Conservation (phyloP, 805 yeast species). For the Clavispora carvajalis region DNA sequence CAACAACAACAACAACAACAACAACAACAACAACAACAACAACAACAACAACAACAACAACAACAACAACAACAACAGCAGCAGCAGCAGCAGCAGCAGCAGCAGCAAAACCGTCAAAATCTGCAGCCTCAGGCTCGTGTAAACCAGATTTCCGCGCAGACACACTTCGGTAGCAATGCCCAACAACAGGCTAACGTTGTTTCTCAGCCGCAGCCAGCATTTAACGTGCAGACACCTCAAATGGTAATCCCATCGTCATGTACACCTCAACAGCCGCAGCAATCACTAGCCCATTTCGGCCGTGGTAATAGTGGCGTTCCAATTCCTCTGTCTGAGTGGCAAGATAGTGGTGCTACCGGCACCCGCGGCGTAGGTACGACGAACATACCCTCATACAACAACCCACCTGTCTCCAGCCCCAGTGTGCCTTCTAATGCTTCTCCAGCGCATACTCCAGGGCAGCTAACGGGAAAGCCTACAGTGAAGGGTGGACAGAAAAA, state of each 20-base stretch:
- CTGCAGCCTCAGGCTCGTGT: slow-evolving; percentile 2
- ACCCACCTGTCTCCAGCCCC: slow-evolving; percentile 10
- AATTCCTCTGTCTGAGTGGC: slow-evolving; percentile 1
- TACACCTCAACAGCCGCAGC: slow-evolving; percentile 10
- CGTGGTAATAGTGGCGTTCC: slow-evolving; percentile 3
- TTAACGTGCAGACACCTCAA: slow-evolving; percentile 1
- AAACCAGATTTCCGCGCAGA: slow-evolving; percentile 3
- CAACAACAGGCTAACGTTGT: slow-evolving; percentile 1
- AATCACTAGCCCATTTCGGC: slow-evolving; percentile 9
- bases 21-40: no score
- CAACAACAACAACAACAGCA: not conserved
- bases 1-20: no score
- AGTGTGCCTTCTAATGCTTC: slow-evolving; percentile 7
- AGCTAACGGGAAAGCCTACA: slow-evolving; percentile 16
- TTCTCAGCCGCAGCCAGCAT: slow-evolving; percentile 3
- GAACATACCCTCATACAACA: not conserved
- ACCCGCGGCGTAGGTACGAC: no score
- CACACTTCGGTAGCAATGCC: slow-evolving; percentile 4
- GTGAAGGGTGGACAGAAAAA: slow-evolving; percentile 15
- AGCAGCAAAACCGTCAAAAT: slow-evolving; percentile 11
- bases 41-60: no score
- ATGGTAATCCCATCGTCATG: slow-evolving; percentile 1
- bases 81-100: no score
- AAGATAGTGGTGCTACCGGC: not conserved
- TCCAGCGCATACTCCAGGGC: slow-evolving; percentile 3